Conservation (phyloP, 1,284 basidiomycete genomes). For the Fomitopsis schrenkii region DNA sequence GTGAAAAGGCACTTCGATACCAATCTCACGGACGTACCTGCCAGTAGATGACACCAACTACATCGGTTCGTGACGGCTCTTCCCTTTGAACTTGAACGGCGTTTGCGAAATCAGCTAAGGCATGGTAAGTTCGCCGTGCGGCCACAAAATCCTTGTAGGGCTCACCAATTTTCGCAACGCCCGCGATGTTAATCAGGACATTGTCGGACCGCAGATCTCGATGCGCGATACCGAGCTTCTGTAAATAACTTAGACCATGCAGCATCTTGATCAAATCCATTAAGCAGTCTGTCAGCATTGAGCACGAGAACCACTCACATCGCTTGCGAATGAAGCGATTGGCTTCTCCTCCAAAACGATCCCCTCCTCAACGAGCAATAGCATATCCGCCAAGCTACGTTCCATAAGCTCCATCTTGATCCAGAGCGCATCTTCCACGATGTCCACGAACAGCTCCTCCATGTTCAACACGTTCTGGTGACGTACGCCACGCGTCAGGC, state of each 20-base stretch:
- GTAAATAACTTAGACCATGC: conserved; percentile 58
- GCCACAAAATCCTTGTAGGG: conserved; percentile 12
- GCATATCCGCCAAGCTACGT: conserved; percentile 73
- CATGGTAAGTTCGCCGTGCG: not conserved
- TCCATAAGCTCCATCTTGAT: conserved; percentile 86
- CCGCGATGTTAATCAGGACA: conserved; percentile 59
- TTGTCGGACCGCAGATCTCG: conserved; percentile 80
- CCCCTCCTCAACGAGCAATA: conserved; percentile 56
- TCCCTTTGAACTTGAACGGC: conserved; percentile 53
- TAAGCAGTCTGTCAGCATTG: not conserved
- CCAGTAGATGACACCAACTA: conserved; percentile 73
- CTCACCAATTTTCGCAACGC: conserved; percentile 71
- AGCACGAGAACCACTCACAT: conserved; percentile 46
- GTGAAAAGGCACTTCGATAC: not conserved
- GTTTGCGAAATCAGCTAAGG: conserved; percentile 72
- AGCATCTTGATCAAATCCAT: conserved; percentile 41
- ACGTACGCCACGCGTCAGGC: conserved; percentile 47
- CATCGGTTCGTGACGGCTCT: conserved; percentile 47
- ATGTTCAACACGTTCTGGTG: conserved; percentile 61
- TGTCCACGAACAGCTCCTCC: conserved; percentile 66
- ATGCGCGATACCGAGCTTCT: conserved; percentile 63
- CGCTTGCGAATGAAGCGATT: conserved; percentile 66
- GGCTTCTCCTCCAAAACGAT: conserved; percentile 59
- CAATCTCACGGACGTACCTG: conserved; percentile 39
- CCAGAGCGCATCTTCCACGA: conserved; percentile 68